Percentiles rank a stretch among this genome's conserved stretches.
phyloP scores from a whole-genome alignment of 805 yeast species.

The Saccharomycopsis sp. region DNA sequence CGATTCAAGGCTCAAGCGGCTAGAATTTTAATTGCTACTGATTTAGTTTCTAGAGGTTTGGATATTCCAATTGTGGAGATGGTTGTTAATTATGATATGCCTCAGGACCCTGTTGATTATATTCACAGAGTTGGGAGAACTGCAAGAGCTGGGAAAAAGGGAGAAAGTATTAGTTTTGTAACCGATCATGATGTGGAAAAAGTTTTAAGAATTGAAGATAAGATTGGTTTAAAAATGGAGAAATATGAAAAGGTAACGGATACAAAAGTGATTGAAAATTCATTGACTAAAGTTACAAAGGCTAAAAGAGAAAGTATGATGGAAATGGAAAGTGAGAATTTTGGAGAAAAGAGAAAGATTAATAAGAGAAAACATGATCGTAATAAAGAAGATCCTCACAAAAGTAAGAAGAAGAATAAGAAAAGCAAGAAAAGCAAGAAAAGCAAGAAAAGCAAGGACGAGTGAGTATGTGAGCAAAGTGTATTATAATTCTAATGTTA shows the following conservation, averaged over 20 bases:
- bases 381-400: no score
- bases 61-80: conserved; percentile 91
- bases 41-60: conserved; percentile 94
- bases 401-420: no score
- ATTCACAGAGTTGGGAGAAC: conserved; percentile 98
- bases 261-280: conserved; percentile 61
- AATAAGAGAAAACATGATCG: conserved; percentile 32
- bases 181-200: conserved; percentile 79
- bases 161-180: conserved; percentile 72
- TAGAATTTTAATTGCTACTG: conserved; percentile 85
- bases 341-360: conserved; percentile 61
- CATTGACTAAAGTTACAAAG: conserved; percentile 56
- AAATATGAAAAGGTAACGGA: conserved; percentile 64
- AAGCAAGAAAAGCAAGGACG: no score
- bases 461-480: no score
- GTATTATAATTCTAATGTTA: no score
- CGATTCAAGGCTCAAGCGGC: conserved; percentile 94
- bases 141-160: conserved; percentile 90
- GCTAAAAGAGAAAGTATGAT: conserved; percentile 86
- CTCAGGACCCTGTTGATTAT: conserved; percentile 93
- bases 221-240: conserved; percentile 74
- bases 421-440: no score
- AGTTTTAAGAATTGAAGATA: conserved; percentile 74
- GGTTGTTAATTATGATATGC: conserved; percentile 86
- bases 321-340: conserved; percentile 88